Evolutionary conservation across 768 basidiomycete genomes (phyloP), one percentile per base, ranked within the genome.

Genomic region (Serpula lacrymans): DNA sequence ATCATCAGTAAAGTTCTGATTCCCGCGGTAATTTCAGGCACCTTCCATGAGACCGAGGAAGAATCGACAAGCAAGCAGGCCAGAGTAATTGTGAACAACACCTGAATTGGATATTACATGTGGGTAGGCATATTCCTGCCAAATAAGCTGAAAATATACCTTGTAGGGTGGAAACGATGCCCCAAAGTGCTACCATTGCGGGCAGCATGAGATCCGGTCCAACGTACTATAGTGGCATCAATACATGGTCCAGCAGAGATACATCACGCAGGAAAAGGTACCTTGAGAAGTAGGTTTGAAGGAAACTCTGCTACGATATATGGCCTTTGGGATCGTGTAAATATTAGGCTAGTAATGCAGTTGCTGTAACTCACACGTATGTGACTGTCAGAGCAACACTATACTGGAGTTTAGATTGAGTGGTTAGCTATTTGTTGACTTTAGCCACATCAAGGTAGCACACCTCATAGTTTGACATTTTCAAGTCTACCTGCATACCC

Each of bases 151-250:
- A n/a, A 32, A 8, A 47, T 50, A 16, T 37, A 72, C 80, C 82
- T 70, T 86, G 82, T 32, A 77, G 62, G 7, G 78, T 69, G 8
- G 74, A 70, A 11, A 80, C 71, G n/a, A 84, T 34, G n/a, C 84
- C 84, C 84, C 85, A 88, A 1, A 77, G 49, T 0, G 74, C 70
- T 34, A 84, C 59, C 72, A 84, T 77, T 1, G 74, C 58, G 0
- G 85, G 84, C 54, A 83, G 69, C 34, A 76, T 59, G 42, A 77
- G 69, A n/a, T 80, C 72, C 2, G 83, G 78, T 3, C 80, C 75
- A 32, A 71, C 45, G 42, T 43, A 42, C 59, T 72, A 54, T 39
- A 56, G 39, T 6, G 58, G 34, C 21, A 53, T 18, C 17, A 18
- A 28, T 3, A 31, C 22, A 23, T 25, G 4, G 16, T 23, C 3